Conservation (phyloP, 2,329 filamentous ascomycete genomes). For the Xylaria polymorpha region DNA sequence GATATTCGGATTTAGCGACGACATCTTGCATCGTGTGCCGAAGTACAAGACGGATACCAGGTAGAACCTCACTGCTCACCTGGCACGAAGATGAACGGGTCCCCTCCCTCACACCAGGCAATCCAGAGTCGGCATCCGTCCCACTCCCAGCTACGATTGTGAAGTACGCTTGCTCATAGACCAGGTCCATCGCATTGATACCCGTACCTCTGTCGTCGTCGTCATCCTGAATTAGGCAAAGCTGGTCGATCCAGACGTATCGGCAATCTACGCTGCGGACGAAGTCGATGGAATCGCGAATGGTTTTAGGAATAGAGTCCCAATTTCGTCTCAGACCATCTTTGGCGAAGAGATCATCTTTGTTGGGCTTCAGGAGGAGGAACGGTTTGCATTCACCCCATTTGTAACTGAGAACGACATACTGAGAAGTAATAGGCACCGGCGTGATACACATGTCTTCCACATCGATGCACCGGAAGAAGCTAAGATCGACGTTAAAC, state of each 20-base stretch:
- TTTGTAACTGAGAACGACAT: constrained; percentile 40
- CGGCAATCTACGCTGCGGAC: constrained; percentile 35
- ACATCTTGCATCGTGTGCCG: constrained; percentile 40
- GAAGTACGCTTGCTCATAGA: constrained; percentile 40
- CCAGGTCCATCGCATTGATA: constrained; percentile 40
- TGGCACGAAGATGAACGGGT: constrained; percentile 32
- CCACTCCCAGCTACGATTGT: constrained; percentile 39
- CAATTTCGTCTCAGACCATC: constrained; percentile 36
- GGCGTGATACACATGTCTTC: constrained; percentile 38
- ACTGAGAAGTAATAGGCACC: constrained; percentile 36
- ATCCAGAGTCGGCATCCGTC: constrained; percentile 37
- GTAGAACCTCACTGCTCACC: constrained; percentile 33
- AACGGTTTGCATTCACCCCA: constrained; percentile 38
- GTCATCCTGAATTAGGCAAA: constrained; percentile 42
- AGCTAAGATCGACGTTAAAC: constrained; percentile 37
- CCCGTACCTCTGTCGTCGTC: constrained; percentile 33
- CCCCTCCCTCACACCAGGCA: constrained; percentile 36
- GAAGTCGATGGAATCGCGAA: constrained; percentile 39
- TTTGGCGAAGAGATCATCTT: constrained; percentile 38
- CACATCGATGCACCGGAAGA: constrained; percentile 41
- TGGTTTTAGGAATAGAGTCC: constrained; percentile 36
- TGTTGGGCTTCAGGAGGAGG: constrained; percentile 37
- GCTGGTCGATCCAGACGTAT: constrained; percentile 40
- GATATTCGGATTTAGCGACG: constrained; percentile 36
- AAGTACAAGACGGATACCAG: constrained; percentile 37